These are phyloP conservation scores for Aspergillus ruber DNA, from an alignment of 2,329 filamentous ascomycete genomes.

Conservation along the genomic window DNA sequence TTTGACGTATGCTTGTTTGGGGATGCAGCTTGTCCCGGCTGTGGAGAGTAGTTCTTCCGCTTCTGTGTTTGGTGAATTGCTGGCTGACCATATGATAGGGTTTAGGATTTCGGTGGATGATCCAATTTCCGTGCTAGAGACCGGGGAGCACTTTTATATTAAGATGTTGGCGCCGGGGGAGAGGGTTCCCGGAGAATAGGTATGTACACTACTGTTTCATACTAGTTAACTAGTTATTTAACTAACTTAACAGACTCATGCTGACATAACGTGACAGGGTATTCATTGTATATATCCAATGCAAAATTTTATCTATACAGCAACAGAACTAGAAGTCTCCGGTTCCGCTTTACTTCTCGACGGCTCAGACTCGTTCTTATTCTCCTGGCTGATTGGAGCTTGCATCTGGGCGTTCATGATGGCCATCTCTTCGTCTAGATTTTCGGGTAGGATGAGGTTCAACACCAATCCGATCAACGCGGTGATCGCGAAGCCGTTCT, in stretches of 20 bases:
- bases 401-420: conserved; percentile 19
- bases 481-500: conserved; percentile 57
- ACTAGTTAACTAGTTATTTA: not conserved
- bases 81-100: conserved; percentile 14
- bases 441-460: conserved; percentile 66
- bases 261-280: not conserved
- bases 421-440: conserved; percentile 59
- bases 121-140: conserved; percentile 34
- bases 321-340: not conserved
- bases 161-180: conserved; percentile 33
- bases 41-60: conserved; percentile 16
- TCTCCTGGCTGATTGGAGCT: conserved; percentile 7
- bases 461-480: conserved; percentile 67
- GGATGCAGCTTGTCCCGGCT: conserved; percentile 46
- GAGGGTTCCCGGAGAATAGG: conserved; percentile 17
- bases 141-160: conserved; percentile 39
- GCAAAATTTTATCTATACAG: conserved; percentile 1
- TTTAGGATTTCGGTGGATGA: conserved; percentile 35
- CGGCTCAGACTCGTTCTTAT: not conserved
- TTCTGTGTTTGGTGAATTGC: not conserved
- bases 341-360: not conserved
- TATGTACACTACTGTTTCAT: not conserved
- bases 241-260: too few relatives aligned
- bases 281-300: not conserved
- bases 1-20: conserved; percentile 44